Conservation (phyloP, 345 rosid species). For the Psidium friedrichsthalianum region DNA sequence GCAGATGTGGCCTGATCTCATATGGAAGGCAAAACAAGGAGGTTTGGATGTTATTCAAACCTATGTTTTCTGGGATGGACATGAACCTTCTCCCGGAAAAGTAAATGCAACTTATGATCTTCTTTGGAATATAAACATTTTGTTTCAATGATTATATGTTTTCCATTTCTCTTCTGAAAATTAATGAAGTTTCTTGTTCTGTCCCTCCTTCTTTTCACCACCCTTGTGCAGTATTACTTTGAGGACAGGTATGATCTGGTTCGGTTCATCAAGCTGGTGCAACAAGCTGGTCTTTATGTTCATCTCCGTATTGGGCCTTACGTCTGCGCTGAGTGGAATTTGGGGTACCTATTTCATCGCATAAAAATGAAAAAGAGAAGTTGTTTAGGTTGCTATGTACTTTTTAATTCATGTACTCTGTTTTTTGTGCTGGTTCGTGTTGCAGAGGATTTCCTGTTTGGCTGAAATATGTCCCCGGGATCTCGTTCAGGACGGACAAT, state of each 20-base stretch:
- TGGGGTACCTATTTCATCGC: conserved; percentile 1
- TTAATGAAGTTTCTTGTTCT: neutral
- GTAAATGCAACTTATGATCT: neutral
- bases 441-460: conserved; percentile 15
- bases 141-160: neutral
- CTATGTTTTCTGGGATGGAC: conserved; percentile 41
- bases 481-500: conserved; percentile 12
- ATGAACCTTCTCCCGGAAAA: conserved; percentile 6
- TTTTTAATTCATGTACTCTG: neutral
- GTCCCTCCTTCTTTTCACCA: neutral
- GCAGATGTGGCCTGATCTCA: conserved; percentile 15
- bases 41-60: conserved; percentile 37
- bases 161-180: neutral
- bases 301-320: conserved; percentile 16
- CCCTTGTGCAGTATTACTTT: conserved; percentile 18
- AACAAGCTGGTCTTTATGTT: conserved; percentile 32
- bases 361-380: neutral
- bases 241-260: conserved; percentile 34
- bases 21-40: conserved; percentile 20
- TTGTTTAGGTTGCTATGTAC: neutral
- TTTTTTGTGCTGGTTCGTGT: neutral
- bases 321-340: conserved; percentile 14
- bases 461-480: conserved; percentile 14
- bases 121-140: neutral
- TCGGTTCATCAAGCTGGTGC: conserved; percentile 28